Conservation (phyloP, 1,284 basidiomycete genomes). For the Ganoderma lingzhi region DNA sequence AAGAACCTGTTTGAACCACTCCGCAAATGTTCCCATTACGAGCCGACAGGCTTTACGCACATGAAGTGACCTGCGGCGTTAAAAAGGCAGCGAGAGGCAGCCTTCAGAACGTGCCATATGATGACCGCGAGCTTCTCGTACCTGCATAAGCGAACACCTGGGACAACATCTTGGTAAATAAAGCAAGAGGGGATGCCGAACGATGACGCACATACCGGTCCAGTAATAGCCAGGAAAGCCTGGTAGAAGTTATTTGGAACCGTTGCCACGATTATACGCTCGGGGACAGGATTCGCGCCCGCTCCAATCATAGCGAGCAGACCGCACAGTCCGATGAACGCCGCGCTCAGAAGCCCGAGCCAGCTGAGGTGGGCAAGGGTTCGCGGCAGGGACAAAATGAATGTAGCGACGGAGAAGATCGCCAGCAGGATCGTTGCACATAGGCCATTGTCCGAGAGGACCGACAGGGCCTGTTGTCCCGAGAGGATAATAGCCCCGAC, state of each 20-base stretch:
- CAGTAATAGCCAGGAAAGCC: constrained; percentile 62
- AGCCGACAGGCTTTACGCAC: constrained; percentile 39
- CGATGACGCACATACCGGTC: constrained; percentile 49
- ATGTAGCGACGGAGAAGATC: constrained; percentile 54
- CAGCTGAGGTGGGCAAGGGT: constrained; percentile 56
- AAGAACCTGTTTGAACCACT: constrained; percentile 51
- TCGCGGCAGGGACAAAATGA: constrained; percentile 55
- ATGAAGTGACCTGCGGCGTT: constrained; percentile 57
- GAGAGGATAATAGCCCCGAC: constrained; percentile 31
- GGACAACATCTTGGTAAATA: neutral
- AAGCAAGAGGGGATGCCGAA: neutral
- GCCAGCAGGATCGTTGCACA: constrained; percentile 54
- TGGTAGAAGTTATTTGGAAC: constrained; percentile 54
- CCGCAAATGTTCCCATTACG: neutral
- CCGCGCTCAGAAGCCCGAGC: constrained; percentile 54
- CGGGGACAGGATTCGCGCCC: constrained; percentile 54
- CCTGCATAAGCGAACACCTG: constrained; percentile 66
- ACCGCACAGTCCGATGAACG: constrained; percentile 52
- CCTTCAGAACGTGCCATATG: neutral
- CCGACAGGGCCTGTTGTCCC: constrained; percentile 55
- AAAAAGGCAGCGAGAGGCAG: neutral
- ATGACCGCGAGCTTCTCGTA: constrained; percentile 31
- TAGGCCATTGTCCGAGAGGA: constrained; percentile 55
- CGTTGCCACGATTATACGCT: constrained; percentile 49
- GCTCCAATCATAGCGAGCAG: constrained; percentile 61